Base-by-base conservation (phyloP, 2,329 filamentous ascomycete species). In the Xylariaceae sp. region DNA sequence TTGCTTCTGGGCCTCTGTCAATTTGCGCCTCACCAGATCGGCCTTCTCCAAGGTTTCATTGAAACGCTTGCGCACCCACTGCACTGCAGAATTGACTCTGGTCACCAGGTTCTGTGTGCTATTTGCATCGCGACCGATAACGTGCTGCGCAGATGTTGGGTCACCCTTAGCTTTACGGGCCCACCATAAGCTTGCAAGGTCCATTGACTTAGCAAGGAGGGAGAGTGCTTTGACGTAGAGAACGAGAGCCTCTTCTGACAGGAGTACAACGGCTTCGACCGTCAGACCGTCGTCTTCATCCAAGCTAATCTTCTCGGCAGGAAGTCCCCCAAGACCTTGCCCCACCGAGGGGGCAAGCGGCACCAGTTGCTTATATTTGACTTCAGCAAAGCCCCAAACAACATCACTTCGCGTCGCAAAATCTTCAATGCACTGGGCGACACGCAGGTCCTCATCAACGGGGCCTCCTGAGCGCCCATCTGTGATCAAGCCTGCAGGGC, bases 21-120 rank as follows among this genome's bases (percentile, higher is more conserved):
- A 79, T 68, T 92, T 95, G 43, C 92, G 77, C 43, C 90, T 88
- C n/a, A 96, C 91, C 58, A 97, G 81, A 65, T 97, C 93, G 1
- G 92, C 92, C 74, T 99, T 99, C 72, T 97, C 92, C 55, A 97
- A 75, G 38, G 96, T 94, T 68, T 97, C 94, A 66, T 99, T 99
- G 78, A 99, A 99, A 5, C 93, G 89, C 60, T 80, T 82, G 33
- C 94, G 89, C 50, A 96, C 87, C 94, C 93, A 99, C 69, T 97
- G 93, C 0, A 99, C 94, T 9, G 95, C 90, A 39, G 87, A 88
- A 66, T 96, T 97, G 70, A 99, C 90, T 45, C 91, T 85, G 44
- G 83, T 79, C 2, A 82, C 80, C 12, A 84, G 71, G 13, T 79
- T 75, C 47, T 82, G 79, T 43, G 66, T 69, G 47, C 70, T 71